These are phyloP conservation scores for Mycosarcoma mackinlayi DNA, from an alignment of 1,284 basidiomycete species.

Conservation along the genomic window DNA sequence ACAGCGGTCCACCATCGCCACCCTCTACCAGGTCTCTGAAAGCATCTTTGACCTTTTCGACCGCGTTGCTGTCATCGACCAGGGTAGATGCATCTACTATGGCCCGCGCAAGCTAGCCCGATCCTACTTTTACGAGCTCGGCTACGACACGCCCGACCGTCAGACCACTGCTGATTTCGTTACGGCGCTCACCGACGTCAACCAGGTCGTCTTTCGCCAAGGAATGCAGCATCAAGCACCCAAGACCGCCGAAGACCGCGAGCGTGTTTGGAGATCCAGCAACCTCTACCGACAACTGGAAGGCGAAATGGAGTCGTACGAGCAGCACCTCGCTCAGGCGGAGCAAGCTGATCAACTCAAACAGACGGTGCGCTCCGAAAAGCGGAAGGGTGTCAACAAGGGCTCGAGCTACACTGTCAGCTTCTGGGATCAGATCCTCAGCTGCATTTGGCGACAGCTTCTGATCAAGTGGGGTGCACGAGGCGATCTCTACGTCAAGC, in stretches of 20 bases:
- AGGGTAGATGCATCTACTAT: constrained; percentile 69
- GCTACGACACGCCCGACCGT: constrained; percentile 53
- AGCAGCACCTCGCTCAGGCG: constrained; percentile 36
- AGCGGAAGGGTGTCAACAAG: constrained; percentile 56
- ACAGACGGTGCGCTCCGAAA: constrained; percentile 41
- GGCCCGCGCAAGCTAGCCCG: constrained; percentile 56
- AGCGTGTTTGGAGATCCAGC: constrained; percentile 51
- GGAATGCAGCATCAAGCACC: constrained; percentile 71
- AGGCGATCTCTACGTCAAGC: constrained; percentile 51
- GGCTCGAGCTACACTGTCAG: constrained; percentile 54
- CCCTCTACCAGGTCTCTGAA: constrained; percentile 60
- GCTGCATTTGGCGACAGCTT: constrained; percentile 53
- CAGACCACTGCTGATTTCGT: constrained; percentile 72
- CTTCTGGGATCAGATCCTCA: constrained; percentile 52
- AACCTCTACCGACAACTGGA: constrained; percentile 45
- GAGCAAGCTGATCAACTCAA: constrained; percentile 50
- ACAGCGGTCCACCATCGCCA: constrained; percentile 56
- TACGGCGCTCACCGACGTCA: constrained; percentile 74
- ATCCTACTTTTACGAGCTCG: constrained; percentile 57
- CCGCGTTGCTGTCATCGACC: constrained; percentile 54
- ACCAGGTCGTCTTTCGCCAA: constrained; percentile 73
- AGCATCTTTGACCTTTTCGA: constrained; percentile 60
- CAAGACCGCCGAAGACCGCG: constrained; percentile 56
- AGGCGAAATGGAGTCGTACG: constrained; percentile 56
- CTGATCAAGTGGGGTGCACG: constrained; percentile 57